Evolutionary conservation across 768 basidiomycete species (phyloP), one percentile per base, ranked within the genome.

Genomic region (Trametes cubensis): DNA sequence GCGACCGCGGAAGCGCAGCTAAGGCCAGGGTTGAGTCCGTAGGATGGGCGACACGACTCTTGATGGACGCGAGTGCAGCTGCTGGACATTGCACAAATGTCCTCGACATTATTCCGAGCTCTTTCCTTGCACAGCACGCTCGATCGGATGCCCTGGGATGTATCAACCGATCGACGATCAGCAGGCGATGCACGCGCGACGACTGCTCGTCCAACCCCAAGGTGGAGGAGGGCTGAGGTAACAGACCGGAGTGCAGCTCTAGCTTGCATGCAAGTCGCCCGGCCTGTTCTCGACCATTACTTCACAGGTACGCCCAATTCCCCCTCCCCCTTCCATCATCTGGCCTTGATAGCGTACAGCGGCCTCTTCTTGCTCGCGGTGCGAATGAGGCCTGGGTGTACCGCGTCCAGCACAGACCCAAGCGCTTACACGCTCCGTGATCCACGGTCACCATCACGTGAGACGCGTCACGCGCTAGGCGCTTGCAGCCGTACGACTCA

Each of bases 101-200:
- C 25, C 10, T 21, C 34, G 11, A 34, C 34, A 11, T 34, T 34
- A 34, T 34, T 34, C 34, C 34, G 34, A 34, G 10, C 34, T 34
- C 25, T 44, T 7, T 26, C 39, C 3, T 10, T 4, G 21, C 34
- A 34, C 17, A 10, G 34, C 46, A 48, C 3, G 2, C 38, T 17
- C 45, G 41, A 21, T 23, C 15, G 21, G 20, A 14, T 6, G 23
- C 46, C 10, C 21, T 11, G 21, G 38, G 15, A 0, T 13, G 28
- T 38, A 40, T 34, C 21, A 18, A 48, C 46, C 56, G 56, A 57
- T 57, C 56, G 26, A 11, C 56, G 56, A 57, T 57, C 56, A 47
- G 39, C 46, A 34, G 44, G 23, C 45, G 34, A 34, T 34, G 10
- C 34, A 34, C 34, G 34, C 5, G 34, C 34, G 34, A 34, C 15